A percentile compares a stretch with the other conserved stretches of the same genome.
These are phyloP conservation scores for Eragrostis nindensis DNA, from an alignment of 176 grass and related monocot species.

Conservation along the genomic window DNA sequence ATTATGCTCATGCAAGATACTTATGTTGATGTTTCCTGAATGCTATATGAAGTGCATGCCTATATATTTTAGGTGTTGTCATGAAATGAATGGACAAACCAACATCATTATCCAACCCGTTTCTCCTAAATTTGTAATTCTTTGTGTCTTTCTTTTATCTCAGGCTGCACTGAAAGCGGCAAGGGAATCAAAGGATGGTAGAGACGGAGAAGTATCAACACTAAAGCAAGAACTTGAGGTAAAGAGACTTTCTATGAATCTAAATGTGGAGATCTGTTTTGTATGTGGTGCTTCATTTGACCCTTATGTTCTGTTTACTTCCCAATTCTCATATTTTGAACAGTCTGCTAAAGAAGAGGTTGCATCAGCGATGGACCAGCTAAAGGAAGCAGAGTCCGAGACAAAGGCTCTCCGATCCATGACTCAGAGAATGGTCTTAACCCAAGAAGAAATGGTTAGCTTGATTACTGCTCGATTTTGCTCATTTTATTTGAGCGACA, in stretches of 20 bases:
- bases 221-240: constrained; percentile 88
- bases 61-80: constrained; percentile 28
- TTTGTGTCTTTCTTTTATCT: constrained; percentile 11
- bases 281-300: constrained; percentile 26
- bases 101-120: constrained; percentile 6
- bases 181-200: constrained; percentile 88
- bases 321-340: constrained; percentile 35
- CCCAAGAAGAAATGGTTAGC: constrained; percentile 95
- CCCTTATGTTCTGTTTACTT: constrained; percentile 17
- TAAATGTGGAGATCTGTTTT: constrained; percentile 23
- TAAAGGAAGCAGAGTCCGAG: constrained; percentile 82
- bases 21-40: constrained; percentile 21
- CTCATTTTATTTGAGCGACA: constrained; percentile 25
- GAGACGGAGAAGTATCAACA: constrained; percentile 75
- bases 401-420: constrained; percentile 79
- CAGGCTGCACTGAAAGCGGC: constrained; percentile 87
- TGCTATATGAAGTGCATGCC: constrained; percentile 2
- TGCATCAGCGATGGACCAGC: constrained; percentile 61
- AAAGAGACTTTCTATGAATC: constrained; percentile 28
- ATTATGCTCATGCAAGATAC: constrained; percentile 29
- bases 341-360: constrained; percentile 85
- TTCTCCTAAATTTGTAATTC: constrained; percentile 15
- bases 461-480: constrained; percentile 29
- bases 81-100: constrained; percentile 8
- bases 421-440: constrained; percentile 96